Conservation (phyloP, 768 basidiomycete genomes). For the Grammothele lineata region DNA sequence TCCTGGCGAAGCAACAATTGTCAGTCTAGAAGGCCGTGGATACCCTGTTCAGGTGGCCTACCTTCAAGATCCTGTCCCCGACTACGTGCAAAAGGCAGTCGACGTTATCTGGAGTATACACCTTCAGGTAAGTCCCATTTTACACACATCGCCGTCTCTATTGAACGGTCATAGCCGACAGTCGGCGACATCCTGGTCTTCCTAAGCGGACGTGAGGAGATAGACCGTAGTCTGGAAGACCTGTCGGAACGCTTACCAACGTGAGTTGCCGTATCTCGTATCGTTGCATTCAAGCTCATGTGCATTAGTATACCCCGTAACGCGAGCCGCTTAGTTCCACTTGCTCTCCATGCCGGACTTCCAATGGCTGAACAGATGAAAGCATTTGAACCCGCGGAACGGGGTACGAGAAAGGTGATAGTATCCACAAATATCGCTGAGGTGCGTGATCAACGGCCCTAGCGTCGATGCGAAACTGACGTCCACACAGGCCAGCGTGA, state of each 20-base stretch:
- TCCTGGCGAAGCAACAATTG: slow-evolving; percentile 71
- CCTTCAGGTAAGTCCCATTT: slow-evolving; percentile 64
- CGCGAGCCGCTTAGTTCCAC: slow-evolving; percentile 53
- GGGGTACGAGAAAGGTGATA: slow-evolving; percentile 82
- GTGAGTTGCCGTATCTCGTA: slow-evolving; percentile 34
- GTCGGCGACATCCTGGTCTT: slow-evolving; percentile 92
- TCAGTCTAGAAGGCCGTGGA: slow-evolving; percentile 91
- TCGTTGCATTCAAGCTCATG: neutral
- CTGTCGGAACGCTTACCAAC: slow-evolving; percentile 73
- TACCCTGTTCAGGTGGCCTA: slow-evolving; percentile 95
- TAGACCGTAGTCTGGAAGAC: slow-evolving; percentile 81
- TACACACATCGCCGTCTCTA: neutral
- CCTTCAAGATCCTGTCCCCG: slow-evolving; percentile 66
- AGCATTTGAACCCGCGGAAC: slow-evolving; percentile 76
- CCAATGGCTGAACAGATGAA: slow-evolving; percentile 83
- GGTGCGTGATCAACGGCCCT: slow-evolving; percentile 30
- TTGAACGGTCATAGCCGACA: slow-evolving; percentile 71
- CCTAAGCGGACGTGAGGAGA: slow-evolving; percentile 94
- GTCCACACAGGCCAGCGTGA: slow-evolving; percentile 75
- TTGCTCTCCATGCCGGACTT: slow-evolving; percentile 88
- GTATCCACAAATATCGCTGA: slow-evolving; percentile 97
- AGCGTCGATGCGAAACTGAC: neutral
- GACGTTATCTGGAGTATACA: slow-evolving; percentile 83
- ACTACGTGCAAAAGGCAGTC: slow-evolving; percentile 82
- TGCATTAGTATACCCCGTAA: slow-evolving; percentile 44